Conservation (phyloP, 768 basidiomycete genomes). For the Boletales sp. region DNA sequence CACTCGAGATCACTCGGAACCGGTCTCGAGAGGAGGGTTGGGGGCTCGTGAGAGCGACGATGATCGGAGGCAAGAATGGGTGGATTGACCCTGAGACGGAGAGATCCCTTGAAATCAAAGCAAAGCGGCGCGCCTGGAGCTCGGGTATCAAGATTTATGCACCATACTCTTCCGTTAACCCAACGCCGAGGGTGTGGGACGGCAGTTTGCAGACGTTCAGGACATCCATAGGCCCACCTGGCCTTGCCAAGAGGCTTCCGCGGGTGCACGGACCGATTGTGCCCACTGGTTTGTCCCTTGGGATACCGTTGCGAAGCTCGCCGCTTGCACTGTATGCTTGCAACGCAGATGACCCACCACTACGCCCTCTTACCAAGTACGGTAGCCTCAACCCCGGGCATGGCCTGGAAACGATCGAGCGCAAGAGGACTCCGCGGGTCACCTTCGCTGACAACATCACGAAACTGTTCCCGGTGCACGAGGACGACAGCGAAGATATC, state of each 20-base stretch:
- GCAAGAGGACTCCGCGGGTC: constrained; percentile 16
- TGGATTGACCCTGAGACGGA: constrained; percentile 28
- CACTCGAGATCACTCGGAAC: constrained; percentile 40
- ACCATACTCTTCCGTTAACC: constrained; percentile 13
- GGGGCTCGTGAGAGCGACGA: constrained; percentile 34
- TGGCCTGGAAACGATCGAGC: constrained; percentile 8
- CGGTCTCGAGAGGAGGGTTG: constrained; percentile 40
- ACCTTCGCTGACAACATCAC: constrained; percentile 17
- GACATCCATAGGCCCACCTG: constrained; percentile 16
- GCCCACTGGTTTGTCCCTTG: constrained; percentile 42
- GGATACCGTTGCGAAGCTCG: constrained; percentile 48
- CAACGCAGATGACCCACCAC: constrained; percentile 37
- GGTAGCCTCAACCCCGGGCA: constrained; percentile 15
- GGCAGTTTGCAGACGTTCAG: not conserved
- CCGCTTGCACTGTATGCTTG: constrained; percentile 42
- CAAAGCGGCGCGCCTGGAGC: constrained; percentile 65
- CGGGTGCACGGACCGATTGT: constrained; percentile 19
- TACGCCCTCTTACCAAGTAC: constrained; percentile 13
- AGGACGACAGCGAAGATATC: constrained; percentile 34
- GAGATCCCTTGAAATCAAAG: constrained; percentile 50
- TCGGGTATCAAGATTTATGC: constrained; percentile 44
- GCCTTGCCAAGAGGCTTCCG: constrained; percentile 8
- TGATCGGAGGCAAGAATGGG: constrained; percentile 18
- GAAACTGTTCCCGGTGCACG: constrained; percentile 28
- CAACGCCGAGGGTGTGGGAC: constrained; percentile 15